Evolutionary conservation across 2,329 filamentous ascomycete genomes (phyloP), one percentile per base, ranked within the genome.

Genomic region (Emergomyces pasteurianus): DNA sequence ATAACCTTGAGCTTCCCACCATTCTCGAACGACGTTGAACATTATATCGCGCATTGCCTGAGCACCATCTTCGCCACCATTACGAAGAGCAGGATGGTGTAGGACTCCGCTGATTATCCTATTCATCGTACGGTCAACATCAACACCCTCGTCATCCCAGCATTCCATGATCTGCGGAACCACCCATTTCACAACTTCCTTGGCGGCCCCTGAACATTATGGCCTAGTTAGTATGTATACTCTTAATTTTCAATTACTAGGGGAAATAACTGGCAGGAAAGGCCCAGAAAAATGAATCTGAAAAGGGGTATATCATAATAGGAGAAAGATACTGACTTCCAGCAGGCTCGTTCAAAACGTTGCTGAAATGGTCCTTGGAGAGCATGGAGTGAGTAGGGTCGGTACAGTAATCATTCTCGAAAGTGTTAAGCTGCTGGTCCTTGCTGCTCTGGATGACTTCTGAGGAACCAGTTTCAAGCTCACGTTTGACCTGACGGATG

Each of bases 331-430:
- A 54, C 52, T 54, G 8, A 54, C 87, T 87, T 60, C 92, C 92
- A 53, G 90, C 92, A 50, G 91, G 83, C 71, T 96, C 91, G 72
- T 96, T 96, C 62, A 96, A 81, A 38, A 92, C 79, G 70, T 95
- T 95, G 65, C 87, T 89, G 74, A 96, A 96, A 75, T 96, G 92
- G 69, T 96, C 92, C 78, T 96, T 96, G 62, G 90, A 91, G 58
- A 96, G 79, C 92, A 96, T 96, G 23, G 90, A 95, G 77, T 96
- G 92, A 1, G 92, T 96, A 0, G 92, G 92, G 69, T 96, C 87
- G 23, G 84, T 85, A 64, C 79, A 88, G 58, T 82, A 64, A 69
- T 95, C 87, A 65, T 96, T 86, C 52, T 88, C 76, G 74, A 96
- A 96, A 57, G 96, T 90, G 66, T 95, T 82, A 69, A 88, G 85